Conservation (phyloP, 2,329 filamentous ascomycete species). For the Parastagonospora nodorum region DNA sequence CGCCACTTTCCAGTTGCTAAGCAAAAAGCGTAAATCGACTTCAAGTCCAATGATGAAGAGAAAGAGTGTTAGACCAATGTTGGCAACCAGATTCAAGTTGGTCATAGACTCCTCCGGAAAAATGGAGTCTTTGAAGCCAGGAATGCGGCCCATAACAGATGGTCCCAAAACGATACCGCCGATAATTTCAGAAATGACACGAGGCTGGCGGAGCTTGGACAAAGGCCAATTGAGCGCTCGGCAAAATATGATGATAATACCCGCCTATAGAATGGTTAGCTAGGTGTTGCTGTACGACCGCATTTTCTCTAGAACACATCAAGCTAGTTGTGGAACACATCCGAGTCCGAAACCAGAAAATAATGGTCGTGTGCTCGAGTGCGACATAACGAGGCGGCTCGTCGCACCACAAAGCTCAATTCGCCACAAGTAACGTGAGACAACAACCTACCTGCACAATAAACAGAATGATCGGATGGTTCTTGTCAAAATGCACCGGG, state of each 20-base stretch:
- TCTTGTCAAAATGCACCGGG: constrained; percentile 70
- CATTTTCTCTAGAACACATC: background rate
- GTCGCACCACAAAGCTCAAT: no score
- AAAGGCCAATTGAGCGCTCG: constrained; percentile 77
- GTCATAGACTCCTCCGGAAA: constrained; percentile 79
- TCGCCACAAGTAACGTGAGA: background rate
- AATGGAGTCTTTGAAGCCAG: constrained; percentile 74
- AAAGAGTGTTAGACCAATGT: constrained; percentile 82
- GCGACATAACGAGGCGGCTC: no score
- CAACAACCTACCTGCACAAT: constrained; percentile 67
- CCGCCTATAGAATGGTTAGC: constrained; percentile 55
- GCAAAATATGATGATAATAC: constrained; percentile 76
- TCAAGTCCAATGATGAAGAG: constrained; percentile 88
- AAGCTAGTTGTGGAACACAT: no score
- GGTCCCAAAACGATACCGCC: constrained; percentile 85
- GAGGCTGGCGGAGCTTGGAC: constrained; percentile 76
- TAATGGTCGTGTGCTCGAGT: no score
- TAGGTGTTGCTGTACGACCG: background rate
- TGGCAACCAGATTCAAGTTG: constrained; percentile 76
- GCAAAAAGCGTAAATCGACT: constrained; percentile 77
- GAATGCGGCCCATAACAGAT: constrained; percentile 85
- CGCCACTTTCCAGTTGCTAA: constrained; percentile 80
- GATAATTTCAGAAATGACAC: constrained; percentile 83
- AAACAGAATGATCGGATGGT: constrained; percentile 75
- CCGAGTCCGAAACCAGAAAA: no score